Evolutionary conservation across 352 stramenopile species (phyloP).

Genomic region (Peronospora tabacina): DNA sequence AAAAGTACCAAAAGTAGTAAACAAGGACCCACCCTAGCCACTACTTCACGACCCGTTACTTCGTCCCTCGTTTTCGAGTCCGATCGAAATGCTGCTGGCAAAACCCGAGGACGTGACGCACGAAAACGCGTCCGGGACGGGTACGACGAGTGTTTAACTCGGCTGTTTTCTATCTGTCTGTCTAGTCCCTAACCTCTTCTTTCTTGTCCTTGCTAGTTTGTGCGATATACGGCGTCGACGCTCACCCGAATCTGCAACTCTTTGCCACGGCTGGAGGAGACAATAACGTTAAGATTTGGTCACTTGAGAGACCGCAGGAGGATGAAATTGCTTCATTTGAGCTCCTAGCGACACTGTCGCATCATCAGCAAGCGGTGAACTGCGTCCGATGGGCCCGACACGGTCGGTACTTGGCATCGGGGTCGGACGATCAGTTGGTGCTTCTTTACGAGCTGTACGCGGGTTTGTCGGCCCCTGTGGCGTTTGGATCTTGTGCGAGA

Average conservation of each 20-base stretch:
- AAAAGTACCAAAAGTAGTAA: too few species aligned
- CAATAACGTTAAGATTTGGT: constrained; percentile 83
- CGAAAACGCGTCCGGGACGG: constrained; percentile 56
- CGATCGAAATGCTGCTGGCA: constrained; percentile 58
- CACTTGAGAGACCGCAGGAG: constrained; percentile 28
- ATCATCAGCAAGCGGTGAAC: constrained; percentile 83
- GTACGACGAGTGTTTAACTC: too few species aligned
- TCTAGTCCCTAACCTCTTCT: too few species aligned
- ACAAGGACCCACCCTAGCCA: too few species aligned
- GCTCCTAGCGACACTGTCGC: constrained; percentile 68
- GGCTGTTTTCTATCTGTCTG: too few species aligned
- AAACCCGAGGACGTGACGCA: constrained; percentile 74
- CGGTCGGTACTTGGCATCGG: constrained; percentile 72
- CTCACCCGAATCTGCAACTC: constrained; percentile 59
- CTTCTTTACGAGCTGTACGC: constrained; percentile 75
- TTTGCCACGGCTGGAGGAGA: constrained; percentile 79
- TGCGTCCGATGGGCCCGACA: constrained; percentile 78
- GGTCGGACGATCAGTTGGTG: constrained; percentile 77
- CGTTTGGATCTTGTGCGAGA: constrained; percentile 70
- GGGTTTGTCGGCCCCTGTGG: constrained; percentile 51
- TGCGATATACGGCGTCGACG: constrained; percentile 81
- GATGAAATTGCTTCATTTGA: constrained; percentile 62
- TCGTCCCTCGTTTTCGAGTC: not conserved
- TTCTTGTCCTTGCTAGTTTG: constrained; percentile 32
- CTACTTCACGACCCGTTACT: not conserved